Percentiles rank a stretch among this genome's conserved stretches.
These are phyloP conservation scores for Phytopythium montanum DNA, from an alignment of 352 stramenopile genomes.

Conservation along the genomic window DNA sequence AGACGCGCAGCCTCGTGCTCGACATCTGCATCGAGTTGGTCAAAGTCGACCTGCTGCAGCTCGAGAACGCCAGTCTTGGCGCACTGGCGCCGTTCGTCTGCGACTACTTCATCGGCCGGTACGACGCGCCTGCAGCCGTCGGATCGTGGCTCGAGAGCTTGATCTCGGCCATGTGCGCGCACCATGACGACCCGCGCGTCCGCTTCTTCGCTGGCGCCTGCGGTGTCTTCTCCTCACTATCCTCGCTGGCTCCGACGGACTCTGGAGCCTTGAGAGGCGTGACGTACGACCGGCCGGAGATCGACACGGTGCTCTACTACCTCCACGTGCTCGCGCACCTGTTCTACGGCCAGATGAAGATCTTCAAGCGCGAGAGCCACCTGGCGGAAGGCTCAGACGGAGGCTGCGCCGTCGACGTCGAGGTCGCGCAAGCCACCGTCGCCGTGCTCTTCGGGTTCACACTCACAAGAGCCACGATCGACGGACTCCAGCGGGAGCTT, in stretches of 20 bases:
- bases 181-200: constrained; percentile 48
- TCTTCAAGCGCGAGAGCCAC: constrained; percentile 53
- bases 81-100: constrained; percentile 65
- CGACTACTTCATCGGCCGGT: constrained; percentile 61
- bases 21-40: constrained; percentile 78
- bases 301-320: constrained; percentile 72
- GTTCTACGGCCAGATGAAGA: constrained; percentile 68
- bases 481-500: constrained; percentile 30
- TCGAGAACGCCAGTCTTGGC: constrained; percentile 47
- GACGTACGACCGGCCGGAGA: constrained; percentile 12
- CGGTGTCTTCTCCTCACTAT: constrained; percentile 10
- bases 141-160: constrained; percentile 51
- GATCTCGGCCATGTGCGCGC: constrained; percentile 32
- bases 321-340: constrained; percentile 56
- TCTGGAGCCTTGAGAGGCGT: constrained; percentile 5
- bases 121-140: constrained; percentile 43
- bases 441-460: constrained; percentile 43
- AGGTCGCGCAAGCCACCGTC: constrained; percentile 25
- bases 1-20: constrained; percentile 49
- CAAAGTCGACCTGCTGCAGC: constrained; percentile 57
- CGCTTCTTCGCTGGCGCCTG: constrained; percentile 59
- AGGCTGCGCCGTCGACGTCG: constrained; percentile 35
- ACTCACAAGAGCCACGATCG: constrained; percentile 31
- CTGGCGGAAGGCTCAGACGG: constrained; percentile 54
- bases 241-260: background rate